phyloP scores from a whole-genome alignment of 78 protist species.

The Tieghemostelium lacteum region DNA sequence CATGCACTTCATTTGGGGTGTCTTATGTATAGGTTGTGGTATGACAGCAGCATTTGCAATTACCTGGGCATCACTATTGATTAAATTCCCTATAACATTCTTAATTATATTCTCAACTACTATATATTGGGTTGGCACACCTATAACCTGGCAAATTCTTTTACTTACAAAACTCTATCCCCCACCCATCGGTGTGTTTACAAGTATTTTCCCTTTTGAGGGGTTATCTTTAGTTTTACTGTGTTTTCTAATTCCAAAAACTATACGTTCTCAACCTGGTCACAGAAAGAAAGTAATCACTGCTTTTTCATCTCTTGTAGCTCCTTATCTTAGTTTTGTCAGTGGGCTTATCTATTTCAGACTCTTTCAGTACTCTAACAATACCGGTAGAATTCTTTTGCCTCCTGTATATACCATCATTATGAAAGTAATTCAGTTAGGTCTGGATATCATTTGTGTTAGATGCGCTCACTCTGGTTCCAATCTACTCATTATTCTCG shows the following conservation, averaged over 20 bases:
- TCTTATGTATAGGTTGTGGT: slow-evolving; percentile 46
- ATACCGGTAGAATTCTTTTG: slow-evolving; percentile 48
- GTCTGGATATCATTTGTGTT: slow-evolving; percentile 74
- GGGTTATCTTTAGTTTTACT: slow-evolving; percentile 42
- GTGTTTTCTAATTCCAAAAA: slow-evolving; percentile 38
- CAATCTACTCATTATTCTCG: slow-evolving; percentile 39
- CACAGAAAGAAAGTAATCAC: slow-evolving; percentile 24
- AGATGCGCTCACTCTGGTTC: slow-evolving; percentile 79
- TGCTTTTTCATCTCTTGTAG: slow-evolving; percentile 57
- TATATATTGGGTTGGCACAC: slow-evolving; percentile 70
- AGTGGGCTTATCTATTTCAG: slow-evolving; percentile 72
- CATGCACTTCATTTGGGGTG: slow-evolving; percentile 74
- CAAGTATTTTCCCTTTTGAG: slow-evolving; percentile 74
- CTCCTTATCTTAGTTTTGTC: slow-evolving; percentile 65
- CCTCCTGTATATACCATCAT: slow-evolving; percentile 69
- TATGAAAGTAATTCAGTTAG: slow-evolving; percentile 61
- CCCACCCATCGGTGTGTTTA: slow-evolving; percentile 76
- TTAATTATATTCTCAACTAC: slow-evolving; percentile 34
- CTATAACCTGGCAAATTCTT: slow-evolving; percentile 60
- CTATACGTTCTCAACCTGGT: slow-evolving; percentile 11
- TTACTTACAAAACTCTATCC: slow-evolving; percentile 24
- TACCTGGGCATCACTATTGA: slow-evolving; percentile 26
- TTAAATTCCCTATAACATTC: slow-evolving; percentile 54
- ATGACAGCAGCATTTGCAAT: slow-evolving; percentile 70
- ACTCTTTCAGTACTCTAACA: slow-evolving; percentile 65